Evolutionary conservation across 179 eudicot genomes (phyloP).

Genomic region (Drosera spatulata): DNA sequence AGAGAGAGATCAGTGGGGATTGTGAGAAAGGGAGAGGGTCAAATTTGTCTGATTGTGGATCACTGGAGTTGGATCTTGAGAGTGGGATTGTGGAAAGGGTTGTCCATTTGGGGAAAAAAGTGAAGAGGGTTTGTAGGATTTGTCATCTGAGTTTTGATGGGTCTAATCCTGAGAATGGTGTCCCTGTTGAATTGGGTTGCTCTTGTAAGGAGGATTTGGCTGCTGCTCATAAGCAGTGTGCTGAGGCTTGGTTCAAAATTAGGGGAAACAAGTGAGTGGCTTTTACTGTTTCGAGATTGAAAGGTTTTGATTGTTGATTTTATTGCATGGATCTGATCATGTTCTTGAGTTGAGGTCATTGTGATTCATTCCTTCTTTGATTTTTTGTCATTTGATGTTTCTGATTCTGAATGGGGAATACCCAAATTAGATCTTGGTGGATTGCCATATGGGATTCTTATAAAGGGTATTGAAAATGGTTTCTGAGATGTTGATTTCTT

Average conservation of each 20-base stretch:
- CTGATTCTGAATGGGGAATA: too few species aligned
- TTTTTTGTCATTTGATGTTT: too few species aligned
- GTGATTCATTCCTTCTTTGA: too few species aligned
- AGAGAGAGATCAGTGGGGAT: conserved; percentile 16
- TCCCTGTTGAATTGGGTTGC: conserved; percentile 63
- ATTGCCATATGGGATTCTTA: too few species aligned
- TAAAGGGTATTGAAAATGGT: too few species aligned
- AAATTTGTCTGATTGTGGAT: conserved; percentile 23
- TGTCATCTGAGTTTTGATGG: conserved; percentile 67
- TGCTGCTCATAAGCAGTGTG: conserved; percentile 84
- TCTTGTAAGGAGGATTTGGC: conserved; percentile 80
- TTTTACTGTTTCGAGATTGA: background rate
- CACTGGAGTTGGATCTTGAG: conserved; percentile 42
- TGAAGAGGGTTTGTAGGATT: conserved; percentile 64
- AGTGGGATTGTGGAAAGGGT: conserved; percentile 14
- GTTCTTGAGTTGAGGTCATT: too few species aligned
- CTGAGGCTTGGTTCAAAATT: conserved; percentile 88
- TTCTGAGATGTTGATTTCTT: too few species aligned
- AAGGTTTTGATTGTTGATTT: too few species aligned
- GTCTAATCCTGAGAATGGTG: conserved; percentile 38
- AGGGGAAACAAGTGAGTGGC: conserved; percentile 67
- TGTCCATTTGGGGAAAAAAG: conserved; percentile 22
- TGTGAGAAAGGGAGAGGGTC: conserved; percentile 19
- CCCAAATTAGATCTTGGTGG: too few species aligned
- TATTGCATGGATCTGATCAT: too few species aligned